These are phyloP conservation scores for Candida germanica DNA, from an alignment of 805 yeast species.

Conservation along the genomic window DNA sequence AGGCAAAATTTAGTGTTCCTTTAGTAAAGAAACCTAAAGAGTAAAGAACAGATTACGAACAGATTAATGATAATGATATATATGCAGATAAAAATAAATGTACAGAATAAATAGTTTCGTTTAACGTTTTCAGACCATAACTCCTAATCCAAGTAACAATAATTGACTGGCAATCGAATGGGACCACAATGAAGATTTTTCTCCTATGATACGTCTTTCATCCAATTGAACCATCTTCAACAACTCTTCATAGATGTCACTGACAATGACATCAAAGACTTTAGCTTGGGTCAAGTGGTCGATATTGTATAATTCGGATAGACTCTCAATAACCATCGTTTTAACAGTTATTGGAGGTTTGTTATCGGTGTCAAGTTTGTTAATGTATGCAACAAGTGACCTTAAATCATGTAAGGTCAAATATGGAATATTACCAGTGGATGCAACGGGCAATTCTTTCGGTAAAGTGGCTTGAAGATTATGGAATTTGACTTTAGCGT, in stretches of 20 bases:
- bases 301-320: constrained; percentile 36
- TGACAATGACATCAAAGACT: constrained; percentile 48
- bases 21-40: constrained; percentile 16
- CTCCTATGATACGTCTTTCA: constrained; percentile 44
- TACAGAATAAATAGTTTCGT: constrained; percentile 3
- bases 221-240: constrained; percentile 52
- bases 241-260: constrained; percentile 58
- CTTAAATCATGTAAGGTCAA: constrained; percentile 57
- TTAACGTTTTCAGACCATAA: constrained; percentile 43
- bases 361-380: constrained; percentile 27
- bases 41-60: not conserved
- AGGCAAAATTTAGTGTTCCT: constrained; percentile 23
- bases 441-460: constrained; percentile 47
- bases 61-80: too few species aligned
- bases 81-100: too few species aligned
- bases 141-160: constrained; percentile 57
- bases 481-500: constrained; percentile 60
- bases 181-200: constrained; percentile 54
- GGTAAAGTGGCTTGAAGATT: constrained; percentile 60
- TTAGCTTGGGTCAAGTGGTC: constrained; percentile 41
- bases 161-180: constrained; percentile 58
- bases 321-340: constrained; percentile 39
- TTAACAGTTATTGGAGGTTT: constrained; percentile 32
- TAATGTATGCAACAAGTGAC: constrained; percentile 60
- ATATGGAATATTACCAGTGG: constrained; percentile 50